Evolutionary conservation across 1,139 yeast genomes (phyloP), one percentile per base, ranked within the genome.

Genomic region (Insectozyma bohioensis): DNA sequence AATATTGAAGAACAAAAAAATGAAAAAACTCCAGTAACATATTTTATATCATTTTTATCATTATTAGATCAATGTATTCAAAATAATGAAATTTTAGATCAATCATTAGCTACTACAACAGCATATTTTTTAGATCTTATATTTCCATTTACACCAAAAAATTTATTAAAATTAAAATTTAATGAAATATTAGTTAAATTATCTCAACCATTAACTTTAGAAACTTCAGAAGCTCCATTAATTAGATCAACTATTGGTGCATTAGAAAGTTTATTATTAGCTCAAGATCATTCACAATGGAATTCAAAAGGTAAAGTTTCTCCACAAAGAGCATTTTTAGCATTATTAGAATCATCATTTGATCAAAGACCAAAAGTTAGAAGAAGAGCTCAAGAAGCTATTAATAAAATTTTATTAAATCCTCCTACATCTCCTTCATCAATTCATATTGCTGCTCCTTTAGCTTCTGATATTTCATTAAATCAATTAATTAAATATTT

Each of bases 341-440:
- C 95, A 23, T 61, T 94, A 39, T 63, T 92, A 41, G 90, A 87
- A 50, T 70, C 88, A 43, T 76, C 92, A 1, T 63, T 85, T 34
- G 98, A 94, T 56, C 82, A 86, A 27, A 76, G 98, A 55, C 98
- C 99, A 20, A 94, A 94, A 52, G 95, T 94, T 9, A 79, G 99
- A 58, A 87, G 85, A 75, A 80, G 97, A 66, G 95, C 97, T 2
- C 85, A 83, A 48, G 98, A 92, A 39, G 85, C 97, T 2, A 71
- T 92, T 13, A 61, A 72, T 30, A 71, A 66, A 5, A 66, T 92
- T 20, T 64, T 92, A 43, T 43, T 62, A 4, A 72, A 72, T 44
- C 90, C 94, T 11, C 95, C 96, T 9, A 75, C 87, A 0, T 83
- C 90, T n/a, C 94, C 95, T 7, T 67, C 79, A 11, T 72, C 81